A percentile compares a stretch with the other conserved stretches of the same genome.
These are phyloP conservation scores for Aphelidium insulamus DNA, from an alignment of 371 early-diverging fungal species.

Conservation along the genomic window DNA sequence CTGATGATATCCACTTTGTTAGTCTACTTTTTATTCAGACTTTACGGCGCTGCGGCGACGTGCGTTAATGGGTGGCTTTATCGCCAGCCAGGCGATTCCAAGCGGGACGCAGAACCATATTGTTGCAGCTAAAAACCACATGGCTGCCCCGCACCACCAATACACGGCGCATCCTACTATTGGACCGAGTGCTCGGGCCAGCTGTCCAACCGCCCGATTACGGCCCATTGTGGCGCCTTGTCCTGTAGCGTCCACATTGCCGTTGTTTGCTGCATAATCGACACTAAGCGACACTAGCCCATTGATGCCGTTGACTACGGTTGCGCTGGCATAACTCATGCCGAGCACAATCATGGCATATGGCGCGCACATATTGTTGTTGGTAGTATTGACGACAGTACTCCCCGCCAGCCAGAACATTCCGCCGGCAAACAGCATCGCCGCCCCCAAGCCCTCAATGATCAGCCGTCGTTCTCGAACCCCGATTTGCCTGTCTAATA, in stretches of 20 bases:
- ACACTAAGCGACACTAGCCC: conserved; percentile 35
- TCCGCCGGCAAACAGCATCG: background rate
- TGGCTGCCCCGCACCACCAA: conserved; percentile 58
- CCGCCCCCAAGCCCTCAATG: conserved; percentile 26
- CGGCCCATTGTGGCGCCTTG: conserved; percentile 52
- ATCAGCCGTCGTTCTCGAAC: too few species aligned
- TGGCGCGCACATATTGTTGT: conserved; percentile 7
- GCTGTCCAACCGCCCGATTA: conserved; percentile 73
- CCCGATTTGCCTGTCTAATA: too few species aligned
- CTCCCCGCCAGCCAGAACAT: background rate
- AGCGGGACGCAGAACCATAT: too few species aligned
- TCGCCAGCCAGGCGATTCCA: too few species aligned
- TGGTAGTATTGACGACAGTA: background rate
- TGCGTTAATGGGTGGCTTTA: too few species aligned
- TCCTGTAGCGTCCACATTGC: conserved; percentile 1
- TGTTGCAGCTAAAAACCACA: too few species aligned
- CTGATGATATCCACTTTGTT: too few species aligned
- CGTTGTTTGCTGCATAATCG: conserved; percentile 19
- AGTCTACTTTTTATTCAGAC: too few species aligned
- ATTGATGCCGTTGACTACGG: conserved; percentile 77
- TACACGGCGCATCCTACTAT: conserved; percentile 61
- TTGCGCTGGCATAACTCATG: conserved; percentile 54
- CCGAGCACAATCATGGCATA: background rate
- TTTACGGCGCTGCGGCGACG: too few species aligned
- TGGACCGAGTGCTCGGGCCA: conserved; percentile 79